phyloP scores from a whole-genome alignment of 495 filamentous ascomycete species.

The Pyronema omphalodes region DNA sequence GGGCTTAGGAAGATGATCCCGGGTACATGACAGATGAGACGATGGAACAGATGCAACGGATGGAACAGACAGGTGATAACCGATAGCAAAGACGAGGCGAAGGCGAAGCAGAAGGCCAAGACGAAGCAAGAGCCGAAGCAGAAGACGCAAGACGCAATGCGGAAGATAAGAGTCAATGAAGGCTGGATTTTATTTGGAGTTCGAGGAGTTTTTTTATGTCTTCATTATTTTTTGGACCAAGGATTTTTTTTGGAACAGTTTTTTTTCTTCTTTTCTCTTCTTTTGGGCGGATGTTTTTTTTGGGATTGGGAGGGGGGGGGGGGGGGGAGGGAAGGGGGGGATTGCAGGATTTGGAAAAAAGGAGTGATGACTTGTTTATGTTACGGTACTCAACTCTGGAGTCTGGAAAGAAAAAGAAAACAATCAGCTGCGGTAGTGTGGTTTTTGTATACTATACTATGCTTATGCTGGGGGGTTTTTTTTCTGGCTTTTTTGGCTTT shows the following conservation, averaged over 20 bases:
- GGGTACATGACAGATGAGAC: not conserved
- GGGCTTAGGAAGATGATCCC: not conserved
- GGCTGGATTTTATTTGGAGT: conserved; percentile 1
- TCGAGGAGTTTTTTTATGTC: not conserved
- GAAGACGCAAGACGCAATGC: too few relatives aligned
- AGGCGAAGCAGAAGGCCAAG: too few relatives aligned
- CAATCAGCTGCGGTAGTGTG: too few relatives aligned
- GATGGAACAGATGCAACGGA: too few relatives aligned
- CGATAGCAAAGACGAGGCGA: too few relatives aligned
- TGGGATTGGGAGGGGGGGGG: conserved; percentile 2
- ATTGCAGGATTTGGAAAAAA: too few relatives aligned
- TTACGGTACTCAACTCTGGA: too few relatives aligned
- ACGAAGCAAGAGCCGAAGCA: too few relatives aligned
- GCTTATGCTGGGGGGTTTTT: conserved; percentile 1
- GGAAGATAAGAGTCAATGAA: not conserved
- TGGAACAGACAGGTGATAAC: not conserved
- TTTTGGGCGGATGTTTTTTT: conserved; percentile 3
- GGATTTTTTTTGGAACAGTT: not conserved
- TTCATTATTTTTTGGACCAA: not conserved
- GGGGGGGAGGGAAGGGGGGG: not conserved
- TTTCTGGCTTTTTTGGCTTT: conserved; percentile 2
- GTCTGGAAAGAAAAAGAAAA: too few relatives aligned
- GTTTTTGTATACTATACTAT: too few relatives aligned
- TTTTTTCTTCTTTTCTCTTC: too few relatives aligned
- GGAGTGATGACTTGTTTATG: too few relatives aligned